Evolutionary conservation across 2,329 filamentous ascomycete genomes (phyloP), one percentile per base, ranked within the genome.

Genomic region (Fusarium equiseti): DNA sequence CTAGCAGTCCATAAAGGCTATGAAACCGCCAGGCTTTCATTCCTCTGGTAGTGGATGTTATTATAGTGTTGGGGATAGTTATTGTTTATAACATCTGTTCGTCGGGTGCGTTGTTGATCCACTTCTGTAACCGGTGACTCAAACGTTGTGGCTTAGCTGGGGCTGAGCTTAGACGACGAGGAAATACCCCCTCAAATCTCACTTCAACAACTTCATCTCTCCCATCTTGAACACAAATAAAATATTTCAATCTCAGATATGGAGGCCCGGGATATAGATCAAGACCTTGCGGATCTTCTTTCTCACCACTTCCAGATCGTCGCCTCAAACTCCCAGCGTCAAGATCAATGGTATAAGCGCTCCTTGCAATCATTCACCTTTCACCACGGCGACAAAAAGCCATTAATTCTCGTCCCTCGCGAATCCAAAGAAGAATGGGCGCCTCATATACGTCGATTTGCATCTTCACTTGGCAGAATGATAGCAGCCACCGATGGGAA

Each of bases 321-420:
- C 1, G 29, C 54, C 6, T 61, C 54, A 7, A 20, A 61, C 4
- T 66, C 63, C 1, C 63, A 66, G 1, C 63, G 63, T 10, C 62
- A 66, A 22, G 63, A 66, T 4, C 63, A 66, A 32, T 66, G 62
- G 54, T 66, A 66, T 8, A 66, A 66, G 7, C 31, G 63, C 0
- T 66, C 38, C 8, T 66, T 66, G 2, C 42, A 66, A 12, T 44
- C 48, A 4, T 61, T 66, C 1, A 1, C 4, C 4, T 31, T 2
- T 2, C 6, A 44, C 1, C 29, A 61, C 9, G 48, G 35, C 0
- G n/a, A 32, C 0, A 31, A 8, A 3, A 32, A 61, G 4, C 63
- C 54, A 0, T 4, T 54, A 0, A 61, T 66, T 1, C 1, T 66
- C 0, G 62, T 54, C 1, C 63, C 63, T 1, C 29, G 11, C 1